A percentile compares a stretch with the other conserved stretches of the same genome.
phyloP scores from a whole-genome alignment of 495 filamentous ascomycete genomes.

The Penicillium pulvis region DNA sequence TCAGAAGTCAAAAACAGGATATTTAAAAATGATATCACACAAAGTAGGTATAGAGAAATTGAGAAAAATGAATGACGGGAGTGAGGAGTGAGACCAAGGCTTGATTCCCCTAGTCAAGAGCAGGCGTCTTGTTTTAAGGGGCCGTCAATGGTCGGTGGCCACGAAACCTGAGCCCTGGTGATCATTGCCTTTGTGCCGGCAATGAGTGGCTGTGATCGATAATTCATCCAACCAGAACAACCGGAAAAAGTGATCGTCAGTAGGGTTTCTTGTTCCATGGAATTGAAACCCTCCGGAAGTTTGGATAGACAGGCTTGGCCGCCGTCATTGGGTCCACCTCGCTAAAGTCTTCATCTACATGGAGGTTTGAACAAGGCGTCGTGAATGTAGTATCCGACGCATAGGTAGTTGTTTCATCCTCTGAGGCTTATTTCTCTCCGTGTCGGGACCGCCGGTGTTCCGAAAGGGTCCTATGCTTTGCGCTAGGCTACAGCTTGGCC shows the following conservation, averaged over 20 bases:
- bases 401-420: background rate
- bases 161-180: conserved; percentile 13
- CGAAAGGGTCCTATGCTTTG: background rate
- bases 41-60: background rate
- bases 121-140: background rate
- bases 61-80: conserved; percentile 17
- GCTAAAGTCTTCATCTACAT: conserved; percentile 5
- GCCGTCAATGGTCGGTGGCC: too few species aligned
- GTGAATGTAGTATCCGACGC: background rate
- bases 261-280: background rate
- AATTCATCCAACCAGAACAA: conserved; percentile 12
- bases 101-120: background rate
- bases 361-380: background rate
- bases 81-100: conserved; percentile 5
- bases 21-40: too few species aligned
- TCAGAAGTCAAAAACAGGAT: background rate
- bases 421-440: background rate
- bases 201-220: conserved; percentile 2
- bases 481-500: background rate
- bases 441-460: background rate
- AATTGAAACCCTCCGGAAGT: background rate
- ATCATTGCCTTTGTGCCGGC: conserved; percentile 19
- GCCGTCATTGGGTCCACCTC: conserved; percentile 11
- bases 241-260: conserved; percentile 4
- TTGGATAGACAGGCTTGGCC: conserved; percentile 12